Evolutionary conservation across 208 protist genomes (phyloP), one percentile per base, ranked within the genome.

Genomic region (Leptomonas pyrrhocoris): DNA sequence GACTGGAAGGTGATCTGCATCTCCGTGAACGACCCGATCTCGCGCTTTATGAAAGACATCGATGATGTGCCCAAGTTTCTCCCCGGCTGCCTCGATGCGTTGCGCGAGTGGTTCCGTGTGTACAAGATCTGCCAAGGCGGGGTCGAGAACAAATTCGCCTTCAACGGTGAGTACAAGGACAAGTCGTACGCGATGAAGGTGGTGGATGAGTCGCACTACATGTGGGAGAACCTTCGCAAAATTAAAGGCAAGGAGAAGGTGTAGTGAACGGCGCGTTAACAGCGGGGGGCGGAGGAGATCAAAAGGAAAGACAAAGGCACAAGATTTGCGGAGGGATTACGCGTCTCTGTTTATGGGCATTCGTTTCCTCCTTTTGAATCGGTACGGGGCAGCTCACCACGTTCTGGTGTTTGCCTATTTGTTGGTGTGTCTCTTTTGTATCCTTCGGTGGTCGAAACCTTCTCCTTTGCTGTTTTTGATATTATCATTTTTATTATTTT

Each of bases 1-100:
- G 96, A 98, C 74, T 98, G 96, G 94, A 98, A 98, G 71, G 81
- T 98, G 38, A 93, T 96, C 57, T 93, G 88, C 77, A 95, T 97
- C 50, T 92, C 87, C n/a, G 85, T 91, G 72, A 90, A 91, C 68
- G 93, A 97, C 70, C 93, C 93, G 21, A 76, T 97, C 13, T 84
- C 88, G 25, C 88, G 85, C 68, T 97, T 97, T 67, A 76, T 96
- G 50, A 91, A 93, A 61, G 91, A 97, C 65, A 97, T 97, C 68
- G 25, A 80, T 19, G 93, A 97, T 46, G 86, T 97, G 60, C 88
- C 89, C 21, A 93, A 93, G 74, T 94, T 92, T 60, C 77, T 97
- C 18, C 93, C 93, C 0, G 93, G 93, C 60, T 94, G 88, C 77
- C 82, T 97, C 15, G 89, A 96, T 61, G 90, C 90, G 11, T 68